Evolutionary conservation across 2,329 filamentous ascomycete species (phyloP).

Genomic region (Colletotrichum tropicicola): DNA sequence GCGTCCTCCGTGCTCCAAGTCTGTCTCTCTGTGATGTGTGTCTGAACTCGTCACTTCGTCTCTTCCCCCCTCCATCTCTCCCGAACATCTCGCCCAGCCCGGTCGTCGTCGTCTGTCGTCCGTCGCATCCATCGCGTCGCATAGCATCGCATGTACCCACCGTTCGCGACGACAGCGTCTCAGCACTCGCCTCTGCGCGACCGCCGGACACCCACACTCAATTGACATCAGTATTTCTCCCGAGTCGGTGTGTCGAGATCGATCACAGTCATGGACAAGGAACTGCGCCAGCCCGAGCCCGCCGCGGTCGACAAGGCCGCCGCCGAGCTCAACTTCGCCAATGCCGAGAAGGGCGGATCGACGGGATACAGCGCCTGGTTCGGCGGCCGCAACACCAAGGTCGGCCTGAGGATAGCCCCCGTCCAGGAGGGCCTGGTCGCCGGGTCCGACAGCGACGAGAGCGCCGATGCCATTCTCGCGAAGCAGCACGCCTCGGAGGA

Average conservation of each 20-base stretch:
- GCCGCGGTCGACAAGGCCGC: neutral
- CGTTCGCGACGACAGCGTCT: neutral
- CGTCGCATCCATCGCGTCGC: slow-evolving; percentile 4
- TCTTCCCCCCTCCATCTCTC: neutral
- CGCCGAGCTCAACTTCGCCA: slow-evolving; percentile 4
- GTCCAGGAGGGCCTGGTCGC: slow-evolving; percentile 44
- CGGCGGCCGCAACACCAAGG: slow-evolving; percentile 47
- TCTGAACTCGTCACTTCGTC: neutral
- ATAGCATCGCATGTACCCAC: neutral
- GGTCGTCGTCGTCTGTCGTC: neutral
- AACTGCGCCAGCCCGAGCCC: slow-evolving; percentile 1
- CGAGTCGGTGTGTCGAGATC: no score
- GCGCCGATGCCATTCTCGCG: slow-evolving; percentile 58
- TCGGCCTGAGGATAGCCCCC: slow-evolving; percentile 63
- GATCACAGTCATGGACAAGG: slow-evolving; percentile 18
- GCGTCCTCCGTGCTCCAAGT: neutral
- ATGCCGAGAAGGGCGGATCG: slow-evolving; percentile 23
- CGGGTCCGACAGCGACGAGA: slow-evolving; percentile 53
- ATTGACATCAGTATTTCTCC: neutral
- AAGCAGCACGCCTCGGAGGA: slow-evolving; percentile 81
- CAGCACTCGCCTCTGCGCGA: neutral
- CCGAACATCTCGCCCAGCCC: neutral
- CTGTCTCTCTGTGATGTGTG: neutral
- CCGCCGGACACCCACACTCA: neutral
- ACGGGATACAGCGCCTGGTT: slow-evolving; percentile 36